Percentiles rank a stretch among this genome's conserved stretches.
Evolutionary conservation across 108 stramenopile species (phyloP).

Genomic region (Fragilariopsis cylindrus): DNA sequence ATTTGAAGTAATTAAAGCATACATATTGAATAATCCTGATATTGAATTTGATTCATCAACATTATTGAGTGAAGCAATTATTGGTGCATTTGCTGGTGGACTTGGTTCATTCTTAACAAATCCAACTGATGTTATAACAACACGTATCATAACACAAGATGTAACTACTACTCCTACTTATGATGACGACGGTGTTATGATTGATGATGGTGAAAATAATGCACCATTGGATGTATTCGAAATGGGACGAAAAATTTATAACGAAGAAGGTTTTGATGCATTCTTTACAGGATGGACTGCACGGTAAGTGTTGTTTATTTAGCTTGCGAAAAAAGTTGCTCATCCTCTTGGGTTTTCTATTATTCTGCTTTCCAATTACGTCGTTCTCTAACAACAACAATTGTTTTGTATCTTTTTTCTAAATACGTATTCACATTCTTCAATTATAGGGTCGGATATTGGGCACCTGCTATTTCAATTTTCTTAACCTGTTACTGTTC

Average conservation of each 20-base stretch:
- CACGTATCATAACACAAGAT: constrained; percentile 38
- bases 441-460: constrained; percentile 21
- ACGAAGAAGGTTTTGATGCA: constrained; percentile 29
- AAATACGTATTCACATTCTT: too few species aligned
- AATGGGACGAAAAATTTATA: constrained; percentile 22
- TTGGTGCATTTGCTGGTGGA: constrained; percentile 42
- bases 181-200: neutral
- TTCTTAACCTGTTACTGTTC: constrained; percentile 44
- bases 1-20: constrained; percentile 33
- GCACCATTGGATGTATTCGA: constrained; percentile 5
- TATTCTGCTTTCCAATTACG: too few species aligned
- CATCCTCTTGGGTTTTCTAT: too few species aligned
- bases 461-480: constrained; percentile 43
- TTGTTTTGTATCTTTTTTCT: too few species aligned
- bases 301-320: neutral
- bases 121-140: constrained; percentile 40
- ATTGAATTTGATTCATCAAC: constrained; percentile 36
- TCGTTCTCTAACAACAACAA: too few species aligned
- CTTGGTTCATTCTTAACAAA: constrained; percentile 36
- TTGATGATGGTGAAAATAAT: neutral
- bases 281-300: constrained; percentile 37
- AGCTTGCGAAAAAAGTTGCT: too few species aligned
- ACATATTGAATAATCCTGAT: constrained; percentile 35
- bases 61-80: constrained; percentile 30
- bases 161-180: neutral